Evolutionary conservation across 129 eudicot species (phyloP), one percentile per base, ranked within the genome.

Genomic region (Arctium minus): DNA sequence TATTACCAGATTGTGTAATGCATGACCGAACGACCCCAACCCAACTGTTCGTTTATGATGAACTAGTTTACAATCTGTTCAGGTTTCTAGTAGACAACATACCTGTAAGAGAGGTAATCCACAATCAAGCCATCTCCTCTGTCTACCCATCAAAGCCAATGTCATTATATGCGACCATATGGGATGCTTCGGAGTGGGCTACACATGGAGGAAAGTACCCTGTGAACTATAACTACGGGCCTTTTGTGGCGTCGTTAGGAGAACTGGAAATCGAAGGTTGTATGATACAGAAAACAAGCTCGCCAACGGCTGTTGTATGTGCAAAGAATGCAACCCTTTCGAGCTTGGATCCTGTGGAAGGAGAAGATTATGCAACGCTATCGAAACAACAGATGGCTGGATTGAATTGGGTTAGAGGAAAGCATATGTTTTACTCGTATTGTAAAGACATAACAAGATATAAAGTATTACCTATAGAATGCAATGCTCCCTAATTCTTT

Each of bases 141-240:
- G 94, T 73, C 71, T 96, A 96, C 83, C 99, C 99, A 86, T 96
- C 94, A 37, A 96, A 93, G 84, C 90, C 99, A 3, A 96, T 96
- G 99, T 86, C 97, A 40, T 70, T 89, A 29, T 91, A 91, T 64
- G 81, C 97, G 1, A 96, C 99, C 78, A 93, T 96, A 48, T 96
- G 99, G 99, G 99, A 96, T 46, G 99, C 86, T 84, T 96, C 99
- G 22, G 86, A 88, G 35, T 96, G 99, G 99, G 97, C 97, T 22
- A 96, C 97, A 0, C 86, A 77, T 46, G 99, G 99, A 77, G 99
- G 99, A 70, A 93, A 96, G 87, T 96, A 91, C 85, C 89, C 95
- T 0, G 97, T 96, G 44, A 77, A 96, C 78, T 96, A 96, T 75
- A 85, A 90, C 37, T 88, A 87, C 4, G 91, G 91, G 0, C 99